Conservation (phyloP, 1,284 basidiomycete genomes). For the Entoloma clypeatum region DNA sequence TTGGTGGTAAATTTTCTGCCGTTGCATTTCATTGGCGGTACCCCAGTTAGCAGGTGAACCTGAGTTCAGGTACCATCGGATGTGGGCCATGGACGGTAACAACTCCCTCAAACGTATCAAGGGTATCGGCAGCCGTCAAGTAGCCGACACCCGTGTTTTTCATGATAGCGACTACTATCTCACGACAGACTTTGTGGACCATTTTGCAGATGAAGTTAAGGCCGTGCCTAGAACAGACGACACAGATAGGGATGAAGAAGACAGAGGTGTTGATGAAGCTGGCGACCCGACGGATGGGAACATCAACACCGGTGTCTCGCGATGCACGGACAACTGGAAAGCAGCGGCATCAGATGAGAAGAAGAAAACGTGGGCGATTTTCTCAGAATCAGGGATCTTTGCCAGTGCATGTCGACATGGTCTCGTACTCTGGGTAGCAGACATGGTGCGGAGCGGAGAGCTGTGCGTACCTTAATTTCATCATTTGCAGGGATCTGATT, state of each 20-base stretch:
- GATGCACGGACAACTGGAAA: slow-evolving; percentile 24
- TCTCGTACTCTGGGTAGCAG: slow-evolving; percentile 26
- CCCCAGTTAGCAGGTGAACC: slow-evolving; percentile 24
- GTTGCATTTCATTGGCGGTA: background rate
- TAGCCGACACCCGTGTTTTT: slow-evolving; percentile 21
- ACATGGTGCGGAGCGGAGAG: slow-evolving; percentile 37
- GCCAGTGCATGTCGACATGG: slow-evolving; percentile 31
- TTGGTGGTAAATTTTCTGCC: background rate
- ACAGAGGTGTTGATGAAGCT: background rate
- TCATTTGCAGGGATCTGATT: too few relatives aligned
- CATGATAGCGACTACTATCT: slow-evolving; percentile 23
- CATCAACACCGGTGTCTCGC: too few relatives aligned
- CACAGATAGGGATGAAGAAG: slow-evolving; percentile 4
- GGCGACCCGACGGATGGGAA: slow-evolving; percentile 11
- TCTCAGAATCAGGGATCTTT: slow-evolving; percentile 33
- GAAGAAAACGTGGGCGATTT: slow-evolving; percentile 30
- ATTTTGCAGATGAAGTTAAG: slow-evolving; percentile 24
- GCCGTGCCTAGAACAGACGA: background rate
- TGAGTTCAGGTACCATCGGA: slow-evolving; percentile 10
- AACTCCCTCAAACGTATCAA: slow-evolving; percentile 24
- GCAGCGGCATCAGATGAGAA: slow-evolving; percentile 22
- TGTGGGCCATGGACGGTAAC: slow-evolving; percentile 27
- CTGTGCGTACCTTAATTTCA: slow-evolving; percentile 25
- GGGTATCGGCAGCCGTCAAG: slow-evolving; percentile 10
- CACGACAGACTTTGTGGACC: slow-evolving; percentile 20